Evolutionary conservation across 2,329 filamentous ascomycete genomes (phyloP), one percentile per base, ranked within the genome.

Genomic region (Onygenales sp.): DNA sequence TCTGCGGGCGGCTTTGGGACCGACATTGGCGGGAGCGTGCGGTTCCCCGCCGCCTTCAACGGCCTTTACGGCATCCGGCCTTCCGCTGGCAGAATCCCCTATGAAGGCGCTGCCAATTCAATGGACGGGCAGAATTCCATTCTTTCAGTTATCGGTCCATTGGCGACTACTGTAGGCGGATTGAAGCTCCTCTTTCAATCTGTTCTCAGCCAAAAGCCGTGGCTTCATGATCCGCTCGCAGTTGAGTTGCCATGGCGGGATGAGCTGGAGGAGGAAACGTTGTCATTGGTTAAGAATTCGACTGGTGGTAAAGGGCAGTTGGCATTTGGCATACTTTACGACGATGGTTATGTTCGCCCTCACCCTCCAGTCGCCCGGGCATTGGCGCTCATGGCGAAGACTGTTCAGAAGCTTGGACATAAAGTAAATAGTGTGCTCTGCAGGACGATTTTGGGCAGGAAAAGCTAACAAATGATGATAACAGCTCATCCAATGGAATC

Each of bases 231-330:
- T 63, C 84, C 85, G 0, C 69, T 83, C 0, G 82, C 84, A 0
- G 68, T 82, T 42, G 81, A 85, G 17, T 72, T 89, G 0, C 85
- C 84, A 0, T 89, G 84, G 78, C 76, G 83, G 2, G 67, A 76
- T 27, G 72, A 78, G 2, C 47, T 70, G 33, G 71, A 68, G 42
- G 52, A 65, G 17, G 58, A 65, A 42, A 66, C 67, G 0, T 59
- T 57, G 61, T 66, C 11, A 9, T 64, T 75, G 2, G 72, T 77
- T 17, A 61, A 69, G 11, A 63, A 62, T 2, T 66, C 67, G 1
- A 61, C 59, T 1, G 59, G 60, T 1, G 65, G 63, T 2, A 55
- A 60, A 1, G 59, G 62, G 1, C 67, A 72, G 7, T 70, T 86
- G 14, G 71, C 75, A 3, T 78, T 86, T 60, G 83, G 74, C 0